A percentile compares a stretch with the other conserved stretches of the same genome.
Conservation (phyloP, 495 filamentous ascomycete species). For the Tuber indicum region DNA sequence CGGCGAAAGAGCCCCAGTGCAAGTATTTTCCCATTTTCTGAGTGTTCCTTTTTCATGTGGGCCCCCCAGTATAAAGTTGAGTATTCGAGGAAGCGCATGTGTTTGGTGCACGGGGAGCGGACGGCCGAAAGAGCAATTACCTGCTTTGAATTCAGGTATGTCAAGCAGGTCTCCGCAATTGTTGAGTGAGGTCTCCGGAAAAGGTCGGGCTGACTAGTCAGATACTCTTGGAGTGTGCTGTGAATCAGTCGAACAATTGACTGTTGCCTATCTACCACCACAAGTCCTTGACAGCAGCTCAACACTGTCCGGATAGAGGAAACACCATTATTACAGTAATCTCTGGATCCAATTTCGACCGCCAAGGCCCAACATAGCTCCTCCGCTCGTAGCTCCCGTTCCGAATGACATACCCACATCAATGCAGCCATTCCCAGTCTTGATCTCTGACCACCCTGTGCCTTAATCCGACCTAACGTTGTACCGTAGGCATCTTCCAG, state of each 20-base stretch:
- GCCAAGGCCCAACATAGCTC: neutral
- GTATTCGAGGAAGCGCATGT: neutral
- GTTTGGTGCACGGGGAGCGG: neutral
- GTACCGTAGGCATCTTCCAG: neutral
- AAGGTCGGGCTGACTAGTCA: neutral
- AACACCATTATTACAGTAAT: neutral
- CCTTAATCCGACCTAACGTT: neutral
- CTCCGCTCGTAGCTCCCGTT: neutral
- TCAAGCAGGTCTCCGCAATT: neutral
- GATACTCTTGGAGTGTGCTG: neutral
- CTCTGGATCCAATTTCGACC: neutral
- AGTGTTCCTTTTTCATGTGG: neutral
- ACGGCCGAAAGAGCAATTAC: neutral
- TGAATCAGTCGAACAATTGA: neutral
- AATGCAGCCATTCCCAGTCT: neutral
- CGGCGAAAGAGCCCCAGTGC: neutral
- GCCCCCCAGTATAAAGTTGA: neutral
- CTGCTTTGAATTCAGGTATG: neutral
- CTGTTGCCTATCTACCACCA: neutral
- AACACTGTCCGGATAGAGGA: neutral
- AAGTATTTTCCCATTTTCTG: neutral
- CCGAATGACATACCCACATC: neutral
- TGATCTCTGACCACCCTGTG: neutral
- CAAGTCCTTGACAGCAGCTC: neutral
- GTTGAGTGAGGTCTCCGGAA: neutral